phyloP scores from a whole-genome alignment of 176 grass and related monocot species.

The Musa schizocarpa region DNA sequence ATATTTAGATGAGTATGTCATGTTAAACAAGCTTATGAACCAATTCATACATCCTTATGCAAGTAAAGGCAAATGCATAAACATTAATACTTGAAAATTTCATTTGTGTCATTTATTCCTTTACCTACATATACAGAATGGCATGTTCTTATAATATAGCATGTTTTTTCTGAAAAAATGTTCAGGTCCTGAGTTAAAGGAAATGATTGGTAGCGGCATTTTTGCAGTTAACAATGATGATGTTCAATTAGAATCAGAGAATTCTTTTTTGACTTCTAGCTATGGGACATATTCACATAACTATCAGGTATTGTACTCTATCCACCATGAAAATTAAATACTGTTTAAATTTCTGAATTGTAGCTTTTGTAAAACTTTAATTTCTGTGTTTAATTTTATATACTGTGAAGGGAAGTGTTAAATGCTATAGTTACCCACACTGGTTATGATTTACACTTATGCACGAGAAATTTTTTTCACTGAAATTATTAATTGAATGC shows the following conservation, averaged over 20 bases:
- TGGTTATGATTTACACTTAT: too few relatives aligned
- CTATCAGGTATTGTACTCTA: conserved; percentile 45
- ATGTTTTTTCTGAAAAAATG: conserved; percentile 61
- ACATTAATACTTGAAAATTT: too few relatives aligned
- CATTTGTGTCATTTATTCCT: too few relatives aligned
- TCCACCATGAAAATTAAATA: background rate
- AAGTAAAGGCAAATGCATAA: background rate
- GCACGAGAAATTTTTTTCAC: background rate
- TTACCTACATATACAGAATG: too few relatives aligned
- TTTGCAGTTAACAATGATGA: conserved; percentile 47
- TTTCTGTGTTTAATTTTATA: too few relatives aligned
- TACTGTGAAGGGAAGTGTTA: too few relatives aligned
- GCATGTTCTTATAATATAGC: background rate
- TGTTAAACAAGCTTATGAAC: background rate
- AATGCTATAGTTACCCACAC: too few relatives aligned
- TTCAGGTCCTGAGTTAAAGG: conserved; percentile 77
- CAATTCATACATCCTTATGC: background rate
- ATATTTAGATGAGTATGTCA: background rate
- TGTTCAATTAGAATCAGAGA: conserved; percentile 41
- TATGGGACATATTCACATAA: conserved; percentile 32
- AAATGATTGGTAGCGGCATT: conserved; percentile 88
- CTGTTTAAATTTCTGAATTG: background rate
- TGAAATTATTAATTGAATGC: background rate
- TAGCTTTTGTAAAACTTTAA: background rate
- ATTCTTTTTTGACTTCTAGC: conserved; percentile 31